A percentile compares a stretch with the other conserved stretches of the same genome.
Evolutionary conservation across 306 rosid genomes (phyloP).

Genomic region (Prunus armeniaca): DNA sequence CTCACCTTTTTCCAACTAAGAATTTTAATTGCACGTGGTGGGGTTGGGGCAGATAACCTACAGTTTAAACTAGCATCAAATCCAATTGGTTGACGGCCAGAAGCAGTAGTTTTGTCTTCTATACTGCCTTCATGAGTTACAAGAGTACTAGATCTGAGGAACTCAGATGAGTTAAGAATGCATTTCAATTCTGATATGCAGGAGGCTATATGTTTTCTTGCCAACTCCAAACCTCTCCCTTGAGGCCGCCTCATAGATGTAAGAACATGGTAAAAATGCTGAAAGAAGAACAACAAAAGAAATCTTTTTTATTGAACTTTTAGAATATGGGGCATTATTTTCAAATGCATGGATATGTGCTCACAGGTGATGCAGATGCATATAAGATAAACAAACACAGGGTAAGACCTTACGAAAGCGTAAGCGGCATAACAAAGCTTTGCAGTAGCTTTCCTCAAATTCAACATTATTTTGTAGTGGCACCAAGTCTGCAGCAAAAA

Average conservation of each 20-base stretch:
- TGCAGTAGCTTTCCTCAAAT: conserved; percentile 96
- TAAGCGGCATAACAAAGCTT: conserved; percentile 87
- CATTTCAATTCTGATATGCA: conserved; percentile 70
- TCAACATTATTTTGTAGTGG: conserved; percentile 69
- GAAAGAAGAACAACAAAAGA: conserved; percentile 26
- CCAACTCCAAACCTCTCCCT: conserved; percentile 96
- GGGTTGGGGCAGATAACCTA: conserved; percentile 93
- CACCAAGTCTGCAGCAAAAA: conserved; percentile 67
- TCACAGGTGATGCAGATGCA: conserved; percentile 24
- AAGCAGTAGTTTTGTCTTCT: conserved; percentile 66
- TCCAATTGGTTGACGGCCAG: conserved; percentile 89
- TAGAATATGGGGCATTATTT: background rate
- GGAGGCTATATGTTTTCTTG: conserved; percentile 83
- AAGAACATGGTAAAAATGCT: conserved; percentile 92
- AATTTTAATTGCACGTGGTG: conserved; percentile 83
- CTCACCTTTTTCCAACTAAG: conserved; percentile 73
- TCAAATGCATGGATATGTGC: background rate
- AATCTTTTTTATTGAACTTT: conserved; percentile 1
- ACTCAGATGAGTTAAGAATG: conserved; percentile 57
- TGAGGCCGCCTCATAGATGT: conserved; percentile 85
- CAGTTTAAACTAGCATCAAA: conserved; percentile 88
- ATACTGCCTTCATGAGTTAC: conserved; percentile 39
- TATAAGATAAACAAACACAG: conserved; percentile 49
- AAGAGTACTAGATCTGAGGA: conserved; percentile 55
- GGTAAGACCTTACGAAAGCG: conserved; percentile 99